A percentile compares a stretch with the other conserved stretches of the same genome.
phyloP scores from a whole-genome alignment of 805 yeast species.

The Ogataea trehalophila region DNA sequence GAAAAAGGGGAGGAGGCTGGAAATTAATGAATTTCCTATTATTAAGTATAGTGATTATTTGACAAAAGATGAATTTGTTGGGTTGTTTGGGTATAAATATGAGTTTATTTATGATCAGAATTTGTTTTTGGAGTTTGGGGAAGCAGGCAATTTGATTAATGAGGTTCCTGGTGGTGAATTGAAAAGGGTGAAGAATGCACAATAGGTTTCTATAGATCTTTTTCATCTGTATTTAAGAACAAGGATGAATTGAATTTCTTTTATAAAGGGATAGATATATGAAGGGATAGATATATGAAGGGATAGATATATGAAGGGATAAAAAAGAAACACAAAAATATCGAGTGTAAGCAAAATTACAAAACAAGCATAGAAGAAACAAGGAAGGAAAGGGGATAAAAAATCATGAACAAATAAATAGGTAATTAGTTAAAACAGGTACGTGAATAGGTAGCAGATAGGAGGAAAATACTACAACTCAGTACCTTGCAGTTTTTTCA shows the following conservation, averaged over 20 bases:
- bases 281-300: no score
- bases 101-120: constrained; percentile 21
- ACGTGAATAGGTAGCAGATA: no score
- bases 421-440: no score
- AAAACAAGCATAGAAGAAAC: no score
- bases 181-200: constrained; percentile 1
- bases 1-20: constrained; percentile 64
- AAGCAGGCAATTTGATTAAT: constrained; percentile 10
- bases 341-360: no score
- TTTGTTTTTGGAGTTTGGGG: constrained; percentile 22
- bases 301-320: no score
- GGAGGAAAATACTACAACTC: no score
- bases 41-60: constrained; percentile 55
- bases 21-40: constrained; percentile 51
- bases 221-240: background rate
- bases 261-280: no score
- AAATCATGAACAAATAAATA: no score
- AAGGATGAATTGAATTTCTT: background rate
- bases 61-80: constrained; percentile 42
- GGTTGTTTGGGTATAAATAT: constrained; percentile 42
- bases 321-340: no score
- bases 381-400: no score
- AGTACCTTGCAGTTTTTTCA: constrained; percentile 10
- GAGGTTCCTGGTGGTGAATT: constrained; percentile 4
- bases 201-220: background rate